Evolutionary conservation across 2,329 filamentous ascomycete species (phyloP), one percentile per base, ranked within the genome.

Genomic region (Aspergillus sp.): DNA sequence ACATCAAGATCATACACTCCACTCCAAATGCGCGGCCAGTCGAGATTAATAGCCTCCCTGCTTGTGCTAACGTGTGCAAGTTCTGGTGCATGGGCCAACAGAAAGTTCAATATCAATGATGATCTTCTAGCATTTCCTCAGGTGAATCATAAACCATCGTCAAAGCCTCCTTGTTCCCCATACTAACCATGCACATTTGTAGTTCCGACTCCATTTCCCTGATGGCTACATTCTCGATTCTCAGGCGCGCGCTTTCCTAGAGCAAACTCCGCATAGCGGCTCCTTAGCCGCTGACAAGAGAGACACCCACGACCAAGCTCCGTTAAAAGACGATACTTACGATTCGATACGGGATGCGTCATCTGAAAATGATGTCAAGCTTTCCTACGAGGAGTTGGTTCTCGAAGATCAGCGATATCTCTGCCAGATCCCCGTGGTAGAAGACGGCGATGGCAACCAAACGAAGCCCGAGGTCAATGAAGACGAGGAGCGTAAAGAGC

Each of bases 111-210:
- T 77, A 89, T 96, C 56, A 87, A 95, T 68, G 91, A 96, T 70
- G 93, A 97, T 72, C 75, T 96, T 51, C 82, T 96, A 56, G 91
- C 91, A 17, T 91, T 89, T 75, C 93, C 93, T 11, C 91, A 95
- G 83, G 90, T 93, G 80, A 62, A 80, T 49, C 46, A 22, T 33
- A 9, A 24, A 41, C 42, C 51, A 41, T 13, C 4, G 17, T 19
- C 12, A 37, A 17, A 22, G 24, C 13, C 40, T 33, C 15, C 37
- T 20, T 15, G 15, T 4, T 9, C 37, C 34, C 17, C 11, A 46
- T 52, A 15, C 39, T 46, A 42, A 51, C 20, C 11, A 50, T 15
- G 6, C 41, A n/a, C 19, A 9, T 30, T 34, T 41, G 20, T 54
- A 97, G 88, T 97, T 90, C 70, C 89, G 95, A 70, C 82, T 97